Evolutionary conservation across 495 filamentous ascomycete species (phyloP), one percentile per base, ranked within the genome.

Genomic region (Aspergillus biplanus): DNA sequence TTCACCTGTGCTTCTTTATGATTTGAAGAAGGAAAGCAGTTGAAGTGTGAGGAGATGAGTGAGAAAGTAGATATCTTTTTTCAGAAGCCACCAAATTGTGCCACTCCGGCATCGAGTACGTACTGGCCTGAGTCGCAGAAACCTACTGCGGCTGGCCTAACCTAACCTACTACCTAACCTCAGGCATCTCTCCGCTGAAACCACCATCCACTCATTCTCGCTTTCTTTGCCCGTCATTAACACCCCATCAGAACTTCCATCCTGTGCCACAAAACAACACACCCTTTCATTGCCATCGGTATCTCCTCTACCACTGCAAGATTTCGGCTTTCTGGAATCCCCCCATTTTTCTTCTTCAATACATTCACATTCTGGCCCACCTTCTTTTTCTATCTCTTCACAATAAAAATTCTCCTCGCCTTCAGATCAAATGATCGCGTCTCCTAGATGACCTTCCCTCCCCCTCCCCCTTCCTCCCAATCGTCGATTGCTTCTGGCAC

Each of bases 401-500:
- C 67, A 61, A 70, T 57, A 70, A 79, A 78, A 70, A 77, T 74
- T 74, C 79, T 75, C 61, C 68, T 74, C 72, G 71, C 70, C 71
- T 66, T 70, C 73, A 77, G 75, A 78, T 81, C 83, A 82, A 84
- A 84, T 85, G 82, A 81, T 83, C 75, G 78, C 75, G 77, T 81
- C 81, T 83, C 82, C 82, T 85, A 85, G 83, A 86, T 86, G 84
- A 86, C 78, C 82, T 84, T 83, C 79, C 82, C 81, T 82, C 79
- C 83, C 78, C 82, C 83, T 80, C 79, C 80, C 75, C 81, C 82
- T 82, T 81, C 80, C 79, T 78, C 82, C 77, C 82, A 83, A 78
- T 83, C 86, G 78, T 85, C 84, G 76, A 85, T 80, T 79, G 80
- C 80, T 83, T 81, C 83, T 77, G 80, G 79, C 79, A 78, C 80